Evolutionary conservation across 2,329 filamentous ascomycete genomes (phyloP).

Genomic region (Penicillium janthinellum): DNA sequence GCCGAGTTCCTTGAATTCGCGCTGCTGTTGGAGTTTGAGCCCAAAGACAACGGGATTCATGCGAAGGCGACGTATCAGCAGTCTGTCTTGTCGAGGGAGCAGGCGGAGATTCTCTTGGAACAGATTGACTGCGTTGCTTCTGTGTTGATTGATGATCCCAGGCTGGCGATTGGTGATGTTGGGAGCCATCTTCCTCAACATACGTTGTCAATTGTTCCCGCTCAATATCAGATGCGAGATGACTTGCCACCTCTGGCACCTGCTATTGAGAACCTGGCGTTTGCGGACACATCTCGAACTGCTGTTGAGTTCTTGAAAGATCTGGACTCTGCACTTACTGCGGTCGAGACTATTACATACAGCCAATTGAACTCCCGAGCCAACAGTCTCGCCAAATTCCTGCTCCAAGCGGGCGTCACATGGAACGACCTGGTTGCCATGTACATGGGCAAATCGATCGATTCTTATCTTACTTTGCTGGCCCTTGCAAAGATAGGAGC

Average conservation of each 20-base stretch:
- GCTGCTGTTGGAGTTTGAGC: conserved; percentile 75
- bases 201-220: conserved; percentile 56
- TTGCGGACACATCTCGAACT: conserved; percentile 51
- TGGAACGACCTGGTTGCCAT: conserved; percentile 68
- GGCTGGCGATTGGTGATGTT: conserved; percentile 38
- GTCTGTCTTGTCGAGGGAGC: conserved; percentile 55
- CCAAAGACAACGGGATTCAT: conserved; percentile 51
- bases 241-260: conserved; percentile 51
- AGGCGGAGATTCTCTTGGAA: conserved; percentile 58
- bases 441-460: conserved; percentile 73
- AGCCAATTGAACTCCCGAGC: conserved; percentile 62
- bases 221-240: conserved; percentile 35
- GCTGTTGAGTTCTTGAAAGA: conserved; percentile 62
- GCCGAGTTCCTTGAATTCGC: conserved; percentile 75
- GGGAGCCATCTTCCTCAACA: conserved; percentile 29
- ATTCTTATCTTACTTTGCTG: conserved; percentile 73
- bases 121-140: conserved; percentile 63
- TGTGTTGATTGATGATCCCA: conserved; percentile 44
- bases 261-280: conserved; percentile 59
- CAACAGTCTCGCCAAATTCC: conserved; percentile 63
- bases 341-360: conserved; percentile 61
- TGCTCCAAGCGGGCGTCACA: conserved; percentile 52
- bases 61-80: conserved; percentile 59
- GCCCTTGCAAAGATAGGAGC: conserved; percentile 73
- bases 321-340: conserved; percentile 21